Evolutionary conservation across 164 flowering plant species (phyloP).

Genomic region (Tetrastigma voinierianum): DNA sequence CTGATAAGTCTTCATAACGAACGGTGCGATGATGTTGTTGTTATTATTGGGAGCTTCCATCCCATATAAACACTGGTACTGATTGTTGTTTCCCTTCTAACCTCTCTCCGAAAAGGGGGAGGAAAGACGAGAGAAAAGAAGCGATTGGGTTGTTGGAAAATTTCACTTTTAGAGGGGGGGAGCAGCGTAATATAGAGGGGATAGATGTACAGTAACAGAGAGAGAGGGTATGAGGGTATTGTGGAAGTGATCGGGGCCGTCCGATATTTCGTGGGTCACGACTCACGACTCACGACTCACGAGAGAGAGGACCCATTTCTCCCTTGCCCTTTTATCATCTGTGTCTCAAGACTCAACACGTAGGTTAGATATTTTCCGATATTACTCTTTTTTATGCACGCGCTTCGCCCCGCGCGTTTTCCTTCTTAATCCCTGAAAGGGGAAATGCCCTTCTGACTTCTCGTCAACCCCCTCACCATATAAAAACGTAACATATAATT

Average conservation of each 20-base stretch:
- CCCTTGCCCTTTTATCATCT: conserved; percentile 21
- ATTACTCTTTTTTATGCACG: background rate
- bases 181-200: conserved; percentile 12
- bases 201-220: background rate
- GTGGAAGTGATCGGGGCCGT: conserved; percentile 20
- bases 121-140: too few species aligned
- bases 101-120: background rate
- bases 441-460: too few species aligned
- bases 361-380: conserved; percentile 14
- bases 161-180: background rate
- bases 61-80: conserved; percentile 4
- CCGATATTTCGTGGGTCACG: conserved; percentile 16
- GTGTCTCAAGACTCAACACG: conserved; percentile 12
- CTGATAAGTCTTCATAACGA: conserved; percentile 78
- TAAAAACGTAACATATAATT: too few species aligned
- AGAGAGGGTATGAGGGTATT: too few species aligned
- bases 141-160: background rate
- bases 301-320: conserved; percentile 25
- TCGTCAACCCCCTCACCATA: too few species aligned
- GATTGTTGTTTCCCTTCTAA: background rate
- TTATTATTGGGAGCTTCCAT: conserved; percentile 22
- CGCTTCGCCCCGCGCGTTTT: background rate
- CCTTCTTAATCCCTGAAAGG: too few species aligned
- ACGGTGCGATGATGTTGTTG: conserved; percentile 56
- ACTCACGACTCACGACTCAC: too few species aligned